These are phyloP conservation scores for Phoma sp. DNA, from an alignment of 2,329 filamentous ascomycete genomes.

Conservation along the genomic window DNA sequence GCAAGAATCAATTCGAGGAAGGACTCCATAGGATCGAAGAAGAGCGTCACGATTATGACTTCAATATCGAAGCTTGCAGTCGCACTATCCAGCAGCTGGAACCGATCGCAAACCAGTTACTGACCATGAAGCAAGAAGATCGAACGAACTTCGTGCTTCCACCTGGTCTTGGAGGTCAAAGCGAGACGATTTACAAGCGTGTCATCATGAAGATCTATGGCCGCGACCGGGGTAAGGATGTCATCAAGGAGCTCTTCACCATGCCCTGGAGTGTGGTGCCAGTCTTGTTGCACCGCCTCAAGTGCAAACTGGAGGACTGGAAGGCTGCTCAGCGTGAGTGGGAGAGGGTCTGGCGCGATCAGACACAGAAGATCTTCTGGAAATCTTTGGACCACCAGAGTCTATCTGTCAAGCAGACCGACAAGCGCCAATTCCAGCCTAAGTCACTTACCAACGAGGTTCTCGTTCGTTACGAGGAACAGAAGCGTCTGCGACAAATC, in stretches of 20 bases:
- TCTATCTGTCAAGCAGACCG: constrained; percentile 83
- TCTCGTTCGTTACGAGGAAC: constrained; percentile 91
- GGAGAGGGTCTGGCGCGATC: constrained; percentile 98
- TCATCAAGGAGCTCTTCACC: constrained; percentile 85
- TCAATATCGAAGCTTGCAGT: constrained; percentile 93
- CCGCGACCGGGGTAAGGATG: constrained; percentile 79
- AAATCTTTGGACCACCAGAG: constrained; percentile 97
- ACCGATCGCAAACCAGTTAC: constrained; percentile 89
- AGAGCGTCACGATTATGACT: constrained; percentile 97
- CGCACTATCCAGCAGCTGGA: constrained; percentile 96
- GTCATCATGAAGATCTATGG: constrained; percentile 98
- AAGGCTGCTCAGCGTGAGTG: constrained; percentile 95
- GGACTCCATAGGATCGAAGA: constrained; percentile 95
- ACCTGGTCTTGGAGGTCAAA: constrained; percentile 85
- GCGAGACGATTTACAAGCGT: constrained; percentile 94
- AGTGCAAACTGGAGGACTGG: constrained; percentile 98
- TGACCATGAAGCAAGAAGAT: constrained; percentile 76
- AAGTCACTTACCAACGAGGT: constrained; percentile 92
- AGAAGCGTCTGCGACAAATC: constrained; percentile 73
- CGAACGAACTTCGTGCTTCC: constrained; percentile 80
- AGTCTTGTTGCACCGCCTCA: constrained; percentile 84
- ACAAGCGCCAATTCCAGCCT: constrained; percentile 89
- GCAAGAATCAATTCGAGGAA: constrained; percentile 96
- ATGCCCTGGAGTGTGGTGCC: constrained; percentile 88
- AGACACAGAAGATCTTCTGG: constrained; percentile 93